Base-by-base conservation (phyloP, 1,139 yeast species). In the Suhomyces terraborum region DNA sequence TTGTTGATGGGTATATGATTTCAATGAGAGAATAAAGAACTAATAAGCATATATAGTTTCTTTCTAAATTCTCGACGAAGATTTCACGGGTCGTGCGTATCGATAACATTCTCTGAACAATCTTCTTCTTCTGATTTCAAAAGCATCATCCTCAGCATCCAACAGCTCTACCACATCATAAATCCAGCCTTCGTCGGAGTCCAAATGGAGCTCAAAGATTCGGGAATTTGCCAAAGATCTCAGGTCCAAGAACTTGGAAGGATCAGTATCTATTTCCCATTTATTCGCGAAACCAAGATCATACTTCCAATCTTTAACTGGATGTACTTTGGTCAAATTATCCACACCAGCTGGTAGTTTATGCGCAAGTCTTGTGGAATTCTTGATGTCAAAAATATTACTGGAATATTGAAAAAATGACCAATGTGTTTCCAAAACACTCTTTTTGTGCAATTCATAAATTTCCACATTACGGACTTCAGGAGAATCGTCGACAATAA, bases 261-360 rank as follows among this genome's bases (percentile, higher is more conserved):
- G 80, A 20, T 75, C 56, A 8, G 56, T 52, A 54, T 88, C 96
- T 8, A 82, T 66, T 35, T 63, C 64, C 97, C 97, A 89, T n/a
- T 70, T 69, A 32, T 74, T 70, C 27, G 79, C 79, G 20, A 64
- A 66, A 4, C 69, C 73, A 52, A 66, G 54, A 43, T 79, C 84
- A 60, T 82, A 89, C 46, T 72, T 71, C 97, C 97, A 89, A 10
- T 80, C 84, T 10, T 64, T 62, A 0, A 96, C 95, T 1, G 95
- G 83, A 24, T 60, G 56, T 1, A 89, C 78, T 25, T 80, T 79
- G 1, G 72, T 67, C 24, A 89, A 55, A 24, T 67, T 66, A 21
- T 71, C 64, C 0, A 81, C 81, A 0, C 95, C 95, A 1, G 74
- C 69, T 0, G 97, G 96, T 27, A 59, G 52, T 42, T 74, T 77